Base-by-base conservation (phyloP, 2,329 filamentous ascomycete species). In the Paecilomyces formosus region DNA sequence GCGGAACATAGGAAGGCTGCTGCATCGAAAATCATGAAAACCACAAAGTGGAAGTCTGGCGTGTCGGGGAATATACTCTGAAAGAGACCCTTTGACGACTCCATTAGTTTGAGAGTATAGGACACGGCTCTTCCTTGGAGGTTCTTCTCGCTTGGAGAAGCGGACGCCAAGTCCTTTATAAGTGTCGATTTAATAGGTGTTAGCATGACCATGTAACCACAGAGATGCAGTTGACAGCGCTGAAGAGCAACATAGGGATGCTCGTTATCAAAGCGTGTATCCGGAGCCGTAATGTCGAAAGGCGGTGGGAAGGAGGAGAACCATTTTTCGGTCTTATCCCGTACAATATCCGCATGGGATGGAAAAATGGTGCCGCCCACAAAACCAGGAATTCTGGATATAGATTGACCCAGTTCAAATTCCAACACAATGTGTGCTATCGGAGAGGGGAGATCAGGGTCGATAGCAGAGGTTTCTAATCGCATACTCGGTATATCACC, bases 11-110 rank as follows among this genome's bases (percentile, higher is more conserved):
- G 65, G 18, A 81, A 70, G 0, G 81, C 78, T 0, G 79, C 75
- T 0, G 78, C 80, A 60, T 83, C 79, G 53, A 83, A 83, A 31
- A 82, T 76, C 51, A 73, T 72, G 58, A 82, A 83, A 0, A 80
- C 69, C 5, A 80, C 75, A 55, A 79, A 74, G 61, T 82, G 78
- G 50, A 80, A 81, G 35, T 79, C 81, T 5, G 76, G 73, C 52
- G 81, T 78, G 12, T 76, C 68, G 0, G 78, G 78, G 35, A 77
- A 63, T 12, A 66, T 58, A 7, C 64, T 71, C 18, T 78, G 68
- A 55, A 81, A 79, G 9, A 82, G 73, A 13, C 66, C 63, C 22
- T 72, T 72, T 4, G 79, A 70, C 1, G 72, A 68, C 2, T 66
- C 60, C 60, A 82, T 74, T 1, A 82, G 65, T 53, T 74, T 75